Conservation (phyloP, 306 rosid species). For the Quillaja saponaria region DNA sequence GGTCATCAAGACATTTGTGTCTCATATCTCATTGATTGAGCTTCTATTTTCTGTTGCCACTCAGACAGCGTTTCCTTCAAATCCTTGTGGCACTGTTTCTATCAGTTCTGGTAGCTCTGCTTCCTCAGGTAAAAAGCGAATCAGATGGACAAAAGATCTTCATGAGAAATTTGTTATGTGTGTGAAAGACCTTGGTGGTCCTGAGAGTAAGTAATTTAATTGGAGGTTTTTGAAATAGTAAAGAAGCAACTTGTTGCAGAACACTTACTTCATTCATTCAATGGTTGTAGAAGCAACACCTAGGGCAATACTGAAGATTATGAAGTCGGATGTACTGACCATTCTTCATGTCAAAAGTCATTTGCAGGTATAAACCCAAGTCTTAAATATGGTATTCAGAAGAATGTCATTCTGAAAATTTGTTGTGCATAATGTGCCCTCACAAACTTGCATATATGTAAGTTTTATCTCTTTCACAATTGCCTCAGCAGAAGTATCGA, state of each 20-base stretch:
- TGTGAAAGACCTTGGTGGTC: conserved; percentile 47
- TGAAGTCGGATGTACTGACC: conserved; percentile 42
- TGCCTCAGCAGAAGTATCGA: no score
- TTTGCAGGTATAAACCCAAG: conserved; percentile 42
- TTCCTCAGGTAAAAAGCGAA: conserved; percentile 36
- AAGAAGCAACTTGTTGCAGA: neutral
- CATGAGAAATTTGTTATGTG: conserved; percentile 42
- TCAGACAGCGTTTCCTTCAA: conserved; percentile 26
- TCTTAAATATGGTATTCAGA: no score
- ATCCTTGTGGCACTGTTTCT: conserved; percentile 15
- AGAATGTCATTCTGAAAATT: conserved; percentile 8
- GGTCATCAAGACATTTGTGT: no score
- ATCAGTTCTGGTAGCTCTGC: conserved; percentile 25
- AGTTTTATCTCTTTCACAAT: no score
- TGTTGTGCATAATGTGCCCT: no score
- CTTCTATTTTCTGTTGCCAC: conserved; percentile 26
- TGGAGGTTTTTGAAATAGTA: neutral
- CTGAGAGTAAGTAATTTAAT: conserved; percentile 45
- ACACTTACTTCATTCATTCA: conserved; percentile 10
- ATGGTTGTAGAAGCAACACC: conserved; percentile 48
- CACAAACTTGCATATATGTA: no score
- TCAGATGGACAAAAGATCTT: conserved; percentile 46
- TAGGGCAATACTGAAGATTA: conserved; percentile 51
- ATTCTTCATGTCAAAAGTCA: conserved; percentile 55
- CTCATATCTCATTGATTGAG: conserved; percentile 13